Percentiles rank a stretch among this genome's conserved stretches.
These are phyloP conservation scores for Ulota crispa DNA, from an alignment of 225 moss, liverwort and hornwort species.

Conservation along the genomic window DNA sequence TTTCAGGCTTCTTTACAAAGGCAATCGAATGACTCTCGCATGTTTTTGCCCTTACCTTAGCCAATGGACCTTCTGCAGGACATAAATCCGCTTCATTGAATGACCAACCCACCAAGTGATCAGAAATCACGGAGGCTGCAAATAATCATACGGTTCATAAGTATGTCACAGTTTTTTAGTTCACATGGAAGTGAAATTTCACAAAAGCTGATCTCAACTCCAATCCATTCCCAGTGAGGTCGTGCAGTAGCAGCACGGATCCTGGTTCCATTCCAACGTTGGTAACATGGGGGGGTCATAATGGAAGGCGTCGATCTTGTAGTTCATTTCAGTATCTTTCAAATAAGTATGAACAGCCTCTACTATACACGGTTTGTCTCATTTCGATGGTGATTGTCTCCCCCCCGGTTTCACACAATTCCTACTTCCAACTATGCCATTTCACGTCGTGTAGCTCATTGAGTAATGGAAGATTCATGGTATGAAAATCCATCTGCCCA, in stretches of 20 bases:
- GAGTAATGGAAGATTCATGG: conserved; percentile 42
- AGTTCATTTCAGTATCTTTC: conserved; percentile 42
- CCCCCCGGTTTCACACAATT: conserved; percentile 9
- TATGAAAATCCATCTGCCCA: conserved; percentile 29
- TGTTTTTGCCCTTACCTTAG: neutral
- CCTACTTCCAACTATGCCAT: conserved; percentile 39
- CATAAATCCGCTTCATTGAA: neutral
- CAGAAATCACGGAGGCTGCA: neutral
- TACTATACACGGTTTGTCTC: conserved; percentile 40
- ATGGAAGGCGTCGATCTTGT: conserved; percentile 42
- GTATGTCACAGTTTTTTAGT: conserved; percentile 34
- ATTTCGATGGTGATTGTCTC: conserved; percentile 8
- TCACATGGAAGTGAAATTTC: conserved; percentile 30
- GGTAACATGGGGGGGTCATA: conserved; percentile 10
- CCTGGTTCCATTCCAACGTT: conserved; percentile 16
- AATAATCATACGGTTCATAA: neutral
- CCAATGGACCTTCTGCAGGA: neutral
- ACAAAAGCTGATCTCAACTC: conserved; percentile 34
- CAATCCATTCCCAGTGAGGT: conserved; percentile 35
- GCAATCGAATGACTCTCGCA: neutral
- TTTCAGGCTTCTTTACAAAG: neutral
- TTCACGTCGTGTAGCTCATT: conserved; percentile 39
- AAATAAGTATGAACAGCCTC: conserved; percentile 44
- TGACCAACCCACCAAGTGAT: neutral
- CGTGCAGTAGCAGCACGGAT: conserved; percentile 22